phyloP scores from a whole-genome alignment of 2,329 filamentous ascomycete genomes.

The Ciborinia camelliae region DNA sequence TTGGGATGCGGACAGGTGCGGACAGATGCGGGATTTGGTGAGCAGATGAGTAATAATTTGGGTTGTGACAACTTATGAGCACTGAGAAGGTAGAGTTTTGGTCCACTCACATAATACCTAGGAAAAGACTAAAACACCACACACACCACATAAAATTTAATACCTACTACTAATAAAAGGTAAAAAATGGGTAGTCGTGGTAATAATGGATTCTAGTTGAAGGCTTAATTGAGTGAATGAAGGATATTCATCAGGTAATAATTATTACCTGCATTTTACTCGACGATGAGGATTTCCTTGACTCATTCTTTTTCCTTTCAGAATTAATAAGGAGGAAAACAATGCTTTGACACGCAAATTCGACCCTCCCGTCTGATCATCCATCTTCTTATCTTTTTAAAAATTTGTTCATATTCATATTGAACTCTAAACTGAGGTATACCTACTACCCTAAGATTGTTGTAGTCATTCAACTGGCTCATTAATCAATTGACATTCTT shows the following conservation, averaged over 20 bases:
- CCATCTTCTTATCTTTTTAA: not conserved
- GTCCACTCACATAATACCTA: too few species aligned
- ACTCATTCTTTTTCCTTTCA: not conserved
- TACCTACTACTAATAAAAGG: too few species aligned
- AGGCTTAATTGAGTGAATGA: not conserved
- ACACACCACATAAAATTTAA: too few species aligned
- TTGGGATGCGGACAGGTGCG: constrained; percentile 10
- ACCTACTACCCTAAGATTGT: not conserved
- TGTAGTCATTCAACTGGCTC: constrained; percentile 14
- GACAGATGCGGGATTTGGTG: not conserved
- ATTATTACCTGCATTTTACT: not conserved
- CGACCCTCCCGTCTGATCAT: too few species aligned
- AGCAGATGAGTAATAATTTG: not conserved
- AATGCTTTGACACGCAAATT: not conserved
- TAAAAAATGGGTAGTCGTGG: too few species aligned
- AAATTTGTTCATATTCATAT: not conserved
- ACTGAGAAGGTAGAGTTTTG: too few species aligned
- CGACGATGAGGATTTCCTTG: not conserved
- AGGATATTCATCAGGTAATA: not conserved
- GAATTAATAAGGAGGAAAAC: too few species aligned
- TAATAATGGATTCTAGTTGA: too few species aligned
- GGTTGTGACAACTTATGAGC: too few species aligned
- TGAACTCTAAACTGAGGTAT: not conserved
- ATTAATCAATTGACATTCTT: not conserved
- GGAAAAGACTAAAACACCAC: too few species aligned